Evolutionary conservation across 2,329 filamentous ascomycete genomes (phyloP).

Genomic region (Alternaria metachromatica): DNA sequence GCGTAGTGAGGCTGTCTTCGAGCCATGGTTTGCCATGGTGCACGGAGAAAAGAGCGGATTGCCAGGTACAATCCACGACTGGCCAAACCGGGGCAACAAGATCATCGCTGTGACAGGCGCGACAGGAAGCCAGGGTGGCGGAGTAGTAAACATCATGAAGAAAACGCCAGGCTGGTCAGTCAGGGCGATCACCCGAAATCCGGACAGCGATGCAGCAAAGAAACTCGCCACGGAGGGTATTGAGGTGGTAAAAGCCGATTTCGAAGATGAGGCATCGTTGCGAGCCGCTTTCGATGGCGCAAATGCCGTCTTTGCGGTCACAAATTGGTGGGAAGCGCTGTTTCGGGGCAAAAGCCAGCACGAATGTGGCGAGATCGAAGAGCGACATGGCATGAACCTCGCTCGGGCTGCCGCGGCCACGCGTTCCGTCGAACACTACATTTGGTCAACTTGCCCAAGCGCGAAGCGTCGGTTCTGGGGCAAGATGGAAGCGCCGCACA

Average conservation of each 20-base stretch:
- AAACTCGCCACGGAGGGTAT: conserved; percentile 28
- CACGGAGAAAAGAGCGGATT: conserved; percentile 54
- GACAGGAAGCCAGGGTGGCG: conserved; percentile 37
- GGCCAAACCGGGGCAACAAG: conserved; percentile 26
- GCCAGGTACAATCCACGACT: conserved; percentile 44
- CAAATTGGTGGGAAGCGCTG: conserved; percentile 51
- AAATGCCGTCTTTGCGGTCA: conserved; percentile 49
- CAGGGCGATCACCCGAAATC: conserved; percentile 29
- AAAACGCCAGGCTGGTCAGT: conserved; percentile 31
- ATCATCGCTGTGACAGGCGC: conserved; percentile 38
- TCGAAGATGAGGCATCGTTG: conserved; percentile 28
- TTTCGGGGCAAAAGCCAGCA: conserved; percentile 38
- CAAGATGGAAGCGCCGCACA: conserved; percentile 49
- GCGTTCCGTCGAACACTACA: conserved; percentile 51
- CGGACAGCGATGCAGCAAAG: conserved; percentile 26
- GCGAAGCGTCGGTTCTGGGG: conserved; percentile 41
- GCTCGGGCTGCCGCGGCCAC: conserved; percentile 51
- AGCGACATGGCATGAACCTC: conserved; percentile 51
- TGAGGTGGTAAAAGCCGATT: conserved; percentile 29
- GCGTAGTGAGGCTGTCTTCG: conserved; percentile 55
- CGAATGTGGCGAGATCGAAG: conserved; percentile 49
- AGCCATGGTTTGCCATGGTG: conserved; percentile 54
- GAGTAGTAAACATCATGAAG: conserved; percentile 35
- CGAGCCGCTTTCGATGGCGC: conserved; percentile 28
- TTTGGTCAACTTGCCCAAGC: conserved; percentile 56